A percentile compares a stretch with the other conserved stretches of the same genome.
Evolutionary conservation across 805 yeast genomes (phyloP).

Genomic region (Metschnikowia amazonensis): DNA sequence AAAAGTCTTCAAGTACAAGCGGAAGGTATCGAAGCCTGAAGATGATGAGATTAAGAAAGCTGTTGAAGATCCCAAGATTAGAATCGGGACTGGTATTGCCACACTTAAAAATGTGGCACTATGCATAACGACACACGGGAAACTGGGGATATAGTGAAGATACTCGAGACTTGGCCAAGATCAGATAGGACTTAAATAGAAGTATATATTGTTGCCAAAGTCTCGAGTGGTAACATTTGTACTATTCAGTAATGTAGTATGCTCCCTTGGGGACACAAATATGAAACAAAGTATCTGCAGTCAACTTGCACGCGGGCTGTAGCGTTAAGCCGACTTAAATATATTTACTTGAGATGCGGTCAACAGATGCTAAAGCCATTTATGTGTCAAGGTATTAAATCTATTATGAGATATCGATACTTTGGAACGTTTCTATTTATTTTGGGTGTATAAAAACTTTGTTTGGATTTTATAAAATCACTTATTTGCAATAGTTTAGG

Average conservation of each 20-base stretch:
- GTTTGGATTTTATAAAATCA: background rate
- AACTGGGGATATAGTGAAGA: background rate
- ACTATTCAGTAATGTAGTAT: background rate
- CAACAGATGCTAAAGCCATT: background rate
- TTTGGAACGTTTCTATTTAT: too few relatives aligned
- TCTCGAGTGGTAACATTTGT: background rate
- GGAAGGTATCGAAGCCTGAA: background rate
- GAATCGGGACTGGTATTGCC: conserved; percentile 5
- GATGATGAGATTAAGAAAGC: background rate
- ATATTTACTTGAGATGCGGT: background rate
- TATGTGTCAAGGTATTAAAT: background rate
- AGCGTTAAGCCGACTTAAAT: background rate
- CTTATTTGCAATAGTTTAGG: background rate
- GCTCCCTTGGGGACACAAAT: conserved; percentile 5
- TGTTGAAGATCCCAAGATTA: background rate
- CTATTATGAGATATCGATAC: background rate
- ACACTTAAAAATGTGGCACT: background rate
- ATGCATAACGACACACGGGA: conserved; percentile 6
- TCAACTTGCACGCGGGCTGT: background rate
- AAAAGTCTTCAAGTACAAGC: conserved; percentile 3
- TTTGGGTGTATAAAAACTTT: background rate
- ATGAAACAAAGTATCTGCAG: conserved; percentile 5
- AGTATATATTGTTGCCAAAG: background rate
- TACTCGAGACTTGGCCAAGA: background rate
- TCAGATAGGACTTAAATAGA: background rate